Base-by-base conservation (phyloP, 2,329 filamentous ascomycete species). In the Drechslerella coelobrocha region DNA sequence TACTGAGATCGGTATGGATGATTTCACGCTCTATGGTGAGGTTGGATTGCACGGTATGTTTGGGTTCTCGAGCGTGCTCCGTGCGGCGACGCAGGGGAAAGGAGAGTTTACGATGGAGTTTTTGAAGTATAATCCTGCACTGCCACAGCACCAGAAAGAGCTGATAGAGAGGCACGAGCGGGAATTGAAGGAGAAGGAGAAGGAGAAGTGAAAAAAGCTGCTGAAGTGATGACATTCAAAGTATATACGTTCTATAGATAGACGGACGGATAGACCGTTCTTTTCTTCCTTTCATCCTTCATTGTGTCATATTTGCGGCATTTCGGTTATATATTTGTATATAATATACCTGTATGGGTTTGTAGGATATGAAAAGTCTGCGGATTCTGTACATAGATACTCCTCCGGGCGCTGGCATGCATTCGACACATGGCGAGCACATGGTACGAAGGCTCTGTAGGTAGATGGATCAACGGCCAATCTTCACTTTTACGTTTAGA, bases 91-190 rank as follows among this genome's bases (percentile, higher is more conserved):
- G 1, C 94, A 99, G 82, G 94, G 94, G 73, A 99, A 99, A 84
- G 94, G 94, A 77, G 94, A 99, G 82, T 99, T 97, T 78, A 89
- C 86, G 77, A 97, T 99, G 94, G 94, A 99, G 81, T 99, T 99
- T 78, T 94, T 90, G 80, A 94, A 97, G 82, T 99, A 99, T 77
- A 87, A 90, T 56, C 84, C 91, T 55, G 91, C 94, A 68, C 89
- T 92, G 52, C 86, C 87, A 76, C 92, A 97, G 78, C 79, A 97
- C 79, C 94, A 99, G 89, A 89, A 85, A 79, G 88, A 90, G 78
- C 79, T 90, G 53, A 81, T 90, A 43, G 83, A 85, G 23, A 88
- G 88, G 79, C 84, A 88, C 76, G 82, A 88, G 77, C 89, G 89
- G 81, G 83, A 84, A 73, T 83, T 86, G 79, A 84, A 84, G 47